phyloP scores from a whole-genome alignment of 2,329 filamentous ascomycete species.

The Mollisia scopiformis region DNA sequence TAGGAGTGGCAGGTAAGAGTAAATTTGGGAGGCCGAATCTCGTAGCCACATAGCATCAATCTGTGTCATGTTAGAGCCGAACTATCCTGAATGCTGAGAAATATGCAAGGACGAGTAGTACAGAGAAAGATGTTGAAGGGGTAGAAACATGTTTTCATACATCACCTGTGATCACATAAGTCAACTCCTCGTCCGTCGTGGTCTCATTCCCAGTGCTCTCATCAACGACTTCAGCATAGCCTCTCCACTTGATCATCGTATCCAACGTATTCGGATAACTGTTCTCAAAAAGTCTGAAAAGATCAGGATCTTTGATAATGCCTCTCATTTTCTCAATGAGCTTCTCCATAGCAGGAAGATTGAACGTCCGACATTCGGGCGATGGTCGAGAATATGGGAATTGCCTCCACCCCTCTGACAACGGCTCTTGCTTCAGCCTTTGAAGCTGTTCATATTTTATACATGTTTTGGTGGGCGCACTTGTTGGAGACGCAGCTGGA shows the following conservation, averaged over 20 bases:
- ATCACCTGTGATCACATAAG: slow-evolving; percentile 60
- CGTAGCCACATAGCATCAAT: slow-evolving; percentile 88
- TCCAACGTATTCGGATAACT: slow-evolving; percentile 77
- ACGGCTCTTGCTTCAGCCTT: slow-evolving; percentile 22
- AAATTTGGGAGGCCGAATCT: slow-evolving; percentile 78
- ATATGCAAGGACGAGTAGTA: no score
- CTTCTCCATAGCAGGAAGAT: slow-evolving; percentile 73
- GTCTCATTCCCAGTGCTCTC: slow-evolving; percentile 25
- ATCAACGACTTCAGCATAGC: slow-evolving; percentile 47
- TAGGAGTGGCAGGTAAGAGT: slow-evolving; percentile 69
- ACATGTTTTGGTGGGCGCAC: slow-evolving; percentile 11
- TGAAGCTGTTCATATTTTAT: slow-evolving; percentile 28
- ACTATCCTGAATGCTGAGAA: no score
- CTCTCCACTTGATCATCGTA: slow-evolving; percentile 71
- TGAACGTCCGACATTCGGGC: slow-evolving; percentile 78
- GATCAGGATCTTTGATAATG: slow-evolving; percentile 74
- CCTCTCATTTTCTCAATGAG: slow-evolving; percentile 72
- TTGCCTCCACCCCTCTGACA: slow-evolving; percentile 63
- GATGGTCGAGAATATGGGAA: slow-evolving; percentile 82
- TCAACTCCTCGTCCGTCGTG: slow-evolving; percentile 66
- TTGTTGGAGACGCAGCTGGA: not conserved
- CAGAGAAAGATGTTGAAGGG: not conserved
- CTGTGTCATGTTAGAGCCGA: slow-evolving; percentile 7
- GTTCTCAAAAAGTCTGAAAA: slow-evolving; percentile 72
- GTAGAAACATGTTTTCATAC: slow-evolving; percentile 5